Base-by-base conservation (phyloP, 2,329 filamentous ascomycete species). In the Coniochaeta sp. region DNA sequence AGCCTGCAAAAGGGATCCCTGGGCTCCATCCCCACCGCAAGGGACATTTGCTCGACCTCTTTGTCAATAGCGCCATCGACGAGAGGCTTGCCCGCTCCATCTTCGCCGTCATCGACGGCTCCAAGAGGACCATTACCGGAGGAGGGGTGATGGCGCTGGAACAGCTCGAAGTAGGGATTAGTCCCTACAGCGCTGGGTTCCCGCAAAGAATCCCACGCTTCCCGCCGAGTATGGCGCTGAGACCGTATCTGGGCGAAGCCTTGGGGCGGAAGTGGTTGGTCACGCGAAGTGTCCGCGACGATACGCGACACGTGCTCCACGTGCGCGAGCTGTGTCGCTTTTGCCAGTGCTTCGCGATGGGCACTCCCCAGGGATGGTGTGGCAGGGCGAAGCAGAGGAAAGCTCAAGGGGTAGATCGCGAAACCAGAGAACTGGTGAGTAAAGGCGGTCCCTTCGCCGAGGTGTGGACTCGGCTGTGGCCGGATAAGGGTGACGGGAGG, bases 11-110 rank as follows among this genome's bases (percentile, higher is more conserved):
- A 2, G 8, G n/a, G 4, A n/a, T 42, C 19, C 42, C 42, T 24
- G 2, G 3, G 42, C 24, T 52, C 7, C 10, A 12, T 10, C 60
- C 55, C 3, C 36, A 58, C 28, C 62, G 62, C 17, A 22, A 55
- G 30, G 60, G 60, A 7, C 60, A 63, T 32, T 4, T 62, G 8
- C 60, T 42, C 10, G 60, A 60, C 34, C 2, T 47, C 6, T 19
- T 63, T 10, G 50, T 62, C 47, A 62, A 60, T 34, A 36, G 58
- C 24, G 60, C 62, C 40, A 7, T 63, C 19, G 62, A 63, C 47
- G 52, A 24, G 8, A 24, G 3, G 28, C 62, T 63, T 24, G 58
- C 55, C 4, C 58, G 56, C 22, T 55, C 55, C 22, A 63, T 63
- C 36, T 62, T 62, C 42, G 9, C 57, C 17, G 40, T 61, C 14